A percentile compares a stretch with the other conserved stretches of the same genome.
These are phyloP conservation scores for Rhynchosporium secalis DNA, from an alignment of 2,329 filamentous ascomycete genomes.

Conservation along the genomic window DNA sequence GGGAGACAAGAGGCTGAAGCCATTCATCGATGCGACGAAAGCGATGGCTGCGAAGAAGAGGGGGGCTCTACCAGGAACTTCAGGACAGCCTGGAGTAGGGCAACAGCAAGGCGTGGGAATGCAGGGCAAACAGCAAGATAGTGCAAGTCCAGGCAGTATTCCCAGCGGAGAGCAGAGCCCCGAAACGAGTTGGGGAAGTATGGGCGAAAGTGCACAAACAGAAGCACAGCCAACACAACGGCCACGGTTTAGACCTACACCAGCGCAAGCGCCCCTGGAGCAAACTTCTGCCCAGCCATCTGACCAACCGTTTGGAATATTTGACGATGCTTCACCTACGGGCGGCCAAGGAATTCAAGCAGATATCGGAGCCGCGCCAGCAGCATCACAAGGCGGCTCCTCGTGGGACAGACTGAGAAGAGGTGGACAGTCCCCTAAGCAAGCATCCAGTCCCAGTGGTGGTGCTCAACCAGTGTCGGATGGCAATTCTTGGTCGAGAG, in stretches of 20 bases:
- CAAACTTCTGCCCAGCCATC: conserved; percentile 22
- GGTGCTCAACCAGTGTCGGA: conserved; percentile 12
- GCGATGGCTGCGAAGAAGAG: conserved; percentile 15
- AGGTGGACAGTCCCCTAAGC: conserved; percentile 21
- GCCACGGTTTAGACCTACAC: conserved; percentile 13
- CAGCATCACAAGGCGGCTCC: conserved; percentile 28
- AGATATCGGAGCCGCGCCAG: conserved; percentile 19
- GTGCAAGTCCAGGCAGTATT: conserved; percentile 34
- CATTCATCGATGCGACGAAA: conserved; percentile 22
- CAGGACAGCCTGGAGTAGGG: conserved; percentile 9
- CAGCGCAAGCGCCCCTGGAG: conserved; percentile 9
- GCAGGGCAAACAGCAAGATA: conserved; percentile 8
- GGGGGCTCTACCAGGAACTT: conserved; percentile 14
- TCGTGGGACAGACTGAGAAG: conserved; percentile 40
- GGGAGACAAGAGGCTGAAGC: conserved; percentile 35
- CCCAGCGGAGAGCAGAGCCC: conserved; percentile 17
- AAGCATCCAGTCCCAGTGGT: conserved; percentile 2
- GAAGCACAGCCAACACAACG: conserved; percentile 5
- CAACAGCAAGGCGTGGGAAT: conserved; percentile 11
- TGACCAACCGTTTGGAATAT: conserved; percentile 30
- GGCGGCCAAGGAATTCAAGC: conserved; percentile 27
- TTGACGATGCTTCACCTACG: conserved; percentile 38
- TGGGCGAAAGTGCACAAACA: conserved; percentile 5
- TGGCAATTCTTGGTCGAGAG: conserved; percentile 22
- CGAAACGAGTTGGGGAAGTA: conserved; percentile 2